Conservation (phyloP, 2,329 filamentous ascomycete species). For the Sporothrix dimorphospora region DNA sequence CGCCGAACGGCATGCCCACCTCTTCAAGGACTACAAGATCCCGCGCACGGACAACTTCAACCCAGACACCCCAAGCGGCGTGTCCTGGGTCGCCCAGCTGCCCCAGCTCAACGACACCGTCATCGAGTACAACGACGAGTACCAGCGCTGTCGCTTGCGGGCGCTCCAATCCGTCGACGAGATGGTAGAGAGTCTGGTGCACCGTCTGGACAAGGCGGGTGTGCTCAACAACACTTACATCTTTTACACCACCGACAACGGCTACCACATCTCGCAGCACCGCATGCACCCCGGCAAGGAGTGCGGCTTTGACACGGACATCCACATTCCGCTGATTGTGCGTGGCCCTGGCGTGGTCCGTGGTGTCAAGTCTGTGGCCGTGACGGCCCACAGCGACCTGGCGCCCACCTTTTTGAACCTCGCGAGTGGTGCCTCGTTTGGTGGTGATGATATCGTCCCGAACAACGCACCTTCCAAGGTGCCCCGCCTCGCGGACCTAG, state of each 20-base stretch:
- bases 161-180: conserved; percentile 59
- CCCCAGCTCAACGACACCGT: conserved; percentile 46
- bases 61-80: conserved; percentile 54
- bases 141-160: conserved; percentile 54
- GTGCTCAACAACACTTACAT: conserved; percentile 64
- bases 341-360: conserved; percentile 61
- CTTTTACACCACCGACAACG: conserved; percentile 62
- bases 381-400: conserved; percentile 65
- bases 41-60: conserved; percentile 69
- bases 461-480: neutral
- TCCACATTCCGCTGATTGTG: conserved; percentile 63
- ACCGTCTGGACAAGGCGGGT: conserved; percentile 50
- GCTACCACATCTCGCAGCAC: conserved; percentile 61
- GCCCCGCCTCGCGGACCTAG: conserved; percentile 52
- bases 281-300: conserved; percentile 61
- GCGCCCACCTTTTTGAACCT: conserved; percentile 59
- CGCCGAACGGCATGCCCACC: conserved; percentile 60
- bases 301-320: conserved; percentile 61
- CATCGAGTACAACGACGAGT: conserved; percentile 54
- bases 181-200: conserved; percentile 51
- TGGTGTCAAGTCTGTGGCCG: conserved; percentile 43
- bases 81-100: too few species aligned
- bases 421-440: conserved; percentile 36
- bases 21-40: conserved; percentile 62
- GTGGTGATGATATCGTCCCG: neutral